A percentile compares a stretch with the other conserved stretches of the same genome.
Conservation (phyloP, 2,329 filamentous ascomycete species). For the Aspergillus sp. region DNA sequence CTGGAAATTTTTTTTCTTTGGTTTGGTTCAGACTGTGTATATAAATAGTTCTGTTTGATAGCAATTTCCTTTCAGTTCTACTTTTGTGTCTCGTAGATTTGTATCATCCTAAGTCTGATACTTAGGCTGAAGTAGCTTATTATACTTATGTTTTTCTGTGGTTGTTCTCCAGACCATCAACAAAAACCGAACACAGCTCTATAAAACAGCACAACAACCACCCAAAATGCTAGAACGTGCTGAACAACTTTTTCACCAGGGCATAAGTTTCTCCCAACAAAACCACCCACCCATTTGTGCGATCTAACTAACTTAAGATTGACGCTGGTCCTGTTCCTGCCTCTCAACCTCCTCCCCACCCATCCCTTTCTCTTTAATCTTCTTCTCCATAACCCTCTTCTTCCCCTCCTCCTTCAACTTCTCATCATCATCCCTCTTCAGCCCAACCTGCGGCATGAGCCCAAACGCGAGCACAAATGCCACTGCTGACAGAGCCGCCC, state of each 20-base stretch:
- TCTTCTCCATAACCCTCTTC: constrained; percentile 18
- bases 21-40: background rate
- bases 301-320: background rate
- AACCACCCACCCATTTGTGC: background rate
- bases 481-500: constrained; percentile 35
- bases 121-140: background rate
- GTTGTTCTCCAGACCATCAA: background rate
- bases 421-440: constrained; percentile 31
- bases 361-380: constrained; percentile 14
- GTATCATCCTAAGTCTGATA: background rate
- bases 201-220: background rate
- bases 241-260: no score
- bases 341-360: constrained; percentile 12
- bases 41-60: constrained; percentile 3
- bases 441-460: constrained; percentile 39
- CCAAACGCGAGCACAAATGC: constrained; percentile 34
- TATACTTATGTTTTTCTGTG: background rate
- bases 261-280: background rate
- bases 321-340: background rate
- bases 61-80: constrained; percentile 1
- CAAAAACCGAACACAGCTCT: background rate
- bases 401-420: constrained; percentile 31
- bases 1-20: background rate
- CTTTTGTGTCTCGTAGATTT: background rate
- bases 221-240: background rate